Base-by-base conservation (phyloP, 768 basidiomycete species). In the Mrakia gelida region DNA sequence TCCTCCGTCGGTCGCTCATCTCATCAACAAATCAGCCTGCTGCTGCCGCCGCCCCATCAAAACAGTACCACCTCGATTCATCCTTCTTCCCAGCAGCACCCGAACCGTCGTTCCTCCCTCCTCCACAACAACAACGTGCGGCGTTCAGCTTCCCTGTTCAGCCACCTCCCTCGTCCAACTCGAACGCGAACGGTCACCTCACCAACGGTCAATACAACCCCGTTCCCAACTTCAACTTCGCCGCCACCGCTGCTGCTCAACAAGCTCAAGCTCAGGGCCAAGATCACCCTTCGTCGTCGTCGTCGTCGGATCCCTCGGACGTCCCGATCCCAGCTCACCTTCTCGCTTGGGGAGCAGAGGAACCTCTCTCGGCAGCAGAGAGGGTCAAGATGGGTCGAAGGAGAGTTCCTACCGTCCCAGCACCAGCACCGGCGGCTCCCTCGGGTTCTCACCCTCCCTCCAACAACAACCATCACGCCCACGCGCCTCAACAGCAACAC, bases 331-430 rank as follows among this genome's bases (percentile, higher is more conserved):
- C 73, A 7, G 61, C 61, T 15, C 38, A 75, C 28, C 73, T 75
- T 26, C 73, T 75, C 73, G 30, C 62, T 43, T 75, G 73, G 73
- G 59, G 59, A 59, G 59, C 59, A 7, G 73, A 75, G 56, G 73
- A 75, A 43, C 61, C 73, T 38, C 43, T 75, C 41, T 63, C 73
- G 26, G 63, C 73, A 11, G 73, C 73, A 11, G 73, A 75, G 73
- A 38, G 73, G 45, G 75, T 75, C 63, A 75, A 75, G 75, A 43
- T 73, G 16, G 72, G 52, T 62, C 73, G 73, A 49, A 62, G 54
- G 63, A 63, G 38, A 59, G 67, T 45, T 13, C 67, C 67, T 15
- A 41, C 38, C 38, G 67, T n/a, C 5, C 67, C 67, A n/a, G 67
- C 67, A 38, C 65, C 65, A 26, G 65, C 32, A 30, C 65, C 65